These are phyloP conservation scores for Imleria badia DNA, from an alignment of 768 basidiomycete species.

Conservation along the genomic window DNA sequence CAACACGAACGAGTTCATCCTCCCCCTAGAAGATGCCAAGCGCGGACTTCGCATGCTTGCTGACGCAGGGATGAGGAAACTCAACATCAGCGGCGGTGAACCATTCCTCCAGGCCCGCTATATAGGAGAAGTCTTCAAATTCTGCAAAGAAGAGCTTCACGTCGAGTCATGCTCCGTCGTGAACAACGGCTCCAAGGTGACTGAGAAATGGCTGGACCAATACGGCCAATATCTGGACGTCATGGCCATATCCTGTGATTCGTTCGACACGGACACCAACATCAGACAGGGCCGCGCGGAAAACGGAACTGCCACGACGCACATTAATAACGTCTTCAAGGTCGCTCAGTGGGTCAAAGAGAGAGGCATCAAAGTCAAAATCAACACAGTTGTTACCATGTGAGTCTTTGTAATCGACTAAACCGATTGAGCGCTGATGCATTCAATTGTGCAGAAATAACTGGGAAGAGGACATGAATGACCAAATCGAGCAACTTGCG, in stretches of 20 bases:
- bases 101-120: conserved; percentile 39
- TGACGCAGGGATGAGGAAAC: conserved; percentile 35
- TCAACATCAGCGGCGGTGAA: conserved; percentile 39
- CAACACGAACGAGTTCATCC: conserved; percentile 32
- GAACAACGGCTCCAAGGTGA: conserved; percentile 41
- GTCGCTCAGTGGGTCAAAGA: conserved; percentile 37
- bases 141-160: conserved; percentile 36
- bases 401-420: neutral
- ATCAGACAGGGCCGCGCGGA: conserved; percentile 34
- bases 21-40: conserved; percentile 38
- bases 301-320: conserved; percentile 30
- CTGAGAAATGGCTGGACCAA: conserved; percentile 39
- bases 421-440: neutral
- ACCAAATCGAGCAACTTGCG: conserved; percentile 31
- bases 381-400: conserved; percentile 37
- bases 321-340: conserved; percentile 35
- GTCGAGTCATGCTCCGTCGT: conserved; percentile 38
- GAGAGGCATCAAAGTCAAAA: conserved; percentile 38
- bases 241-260: conserved; percentile 44
- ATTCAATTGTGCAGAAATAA: conserved; percentile 31
- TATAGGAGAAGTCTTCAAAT: conserved; percentile 39
- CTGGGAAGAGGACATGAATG: conserved; percentile 42
- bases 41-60: conserved; percentile 33
- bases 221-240: conserved; percentile 41
- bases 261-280: conserved; percentile 38